Base-by-base conservation (phyloP, 768 basidiomycete genomes). In the Kwoniella shandongensis region DNA sequence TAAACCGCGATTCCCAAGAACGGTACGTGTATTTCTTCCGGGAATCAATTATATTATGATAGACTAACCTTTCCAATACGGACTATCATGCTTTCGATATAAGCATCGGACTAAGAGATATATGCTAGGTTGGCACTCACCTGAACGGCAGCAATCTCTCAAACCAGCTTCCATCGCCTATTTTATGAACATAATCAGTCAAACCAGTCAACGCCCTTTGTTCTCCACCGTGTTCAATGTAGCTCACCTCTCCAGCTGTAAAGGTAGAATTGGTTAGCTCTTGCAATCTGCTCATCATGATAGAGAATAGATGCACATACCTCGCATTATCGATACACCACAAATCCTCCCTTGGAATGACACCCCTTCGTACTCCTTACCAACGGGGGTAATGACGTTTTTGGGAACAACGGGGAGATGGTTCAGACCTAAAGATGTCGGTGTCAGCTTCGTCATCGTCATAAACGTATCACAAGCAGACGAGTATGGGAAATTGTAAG, bases 91-190 rank as follows among this genome's bases (percentile, higher is more conserved):
- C n/a, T n/a, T n/a, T n/a, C n/a, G n/a, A n/a, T n/a, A n/a, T n/a
- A 32, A 18, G 25, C n/a, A 26, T 23, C 17, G 13, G 6, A 32
- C 32, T 6, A 32, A 13, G 32, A 32, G 32, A 32, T 13, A 13
- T 6, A 32, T 41, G 38, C 39, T 4, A 23, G 38, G 8, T 22
- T 51, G 36, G n/a, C 15, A 8, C 74, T 69, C 40, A 72, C 74
- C 74, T 42, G 73, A 74, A 66, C 94, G 83, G 79, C 93, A 97
- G 36, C 97, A 94, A 76, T 97, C 94, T 40, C 94, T 82, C 60
- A 99, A 80, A 36, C 94, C 96, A 12, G 89, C 90, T 78, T 99
- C 94, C 94, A 99, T 99, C 1, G 93, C 91, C 88, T 91, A 27
- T 25, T 20, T 12, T 18, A 13, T 13, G 26, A n/a, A n/a, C n/a